A percentile compares a stretch with the other conserved stretches of the same genome.
phyloP scores from a whole-genome alignment of 495 filamentous ascomycete genomes.

The Penicillium desertorum region DNA sequence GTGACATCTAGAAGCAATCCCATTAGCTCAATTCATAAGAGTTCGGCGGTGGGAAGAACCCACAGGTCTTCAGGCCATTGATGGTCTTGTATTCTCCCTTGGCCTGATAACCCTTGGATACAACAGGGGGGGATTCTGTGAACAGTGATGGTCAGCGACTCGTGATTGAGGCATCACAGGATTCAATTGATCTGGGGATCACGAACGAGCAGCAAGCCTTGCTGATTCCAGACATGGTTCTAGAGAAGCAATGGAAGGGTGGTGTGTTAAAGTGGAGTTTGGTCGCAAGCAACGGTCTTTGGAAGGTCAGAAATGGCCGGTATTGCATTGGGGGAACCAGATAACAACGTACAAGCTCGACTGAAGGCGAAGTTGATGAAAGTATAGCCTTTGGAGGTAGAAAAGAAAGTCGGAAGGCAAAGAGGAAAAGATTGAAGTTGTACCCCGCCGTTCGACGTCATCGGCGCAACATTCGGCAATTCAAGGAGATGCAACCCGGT shows the following conservation, averaged over 20 bases:
- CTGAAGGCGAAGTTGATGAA: conserved; percentile 1
- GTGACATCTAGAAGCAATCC: conserved; percentile 43
- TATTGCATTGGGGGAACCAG: conserved; percentile 1
- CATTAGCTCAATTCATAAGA: conserved; percentile 10
- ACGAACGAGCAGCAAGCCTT: conserved; percentile 52
- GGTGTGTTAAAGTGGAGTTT: conserved; percentile 13
- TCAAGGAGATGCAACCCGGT: conserved; percentile 10
- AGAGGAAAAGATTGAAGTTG: not conserved
- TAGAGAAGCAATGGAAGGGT: conserved; percentile 26
- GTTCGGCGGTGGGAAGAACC: conserved; percentile 6
- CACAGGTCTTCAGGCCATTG: conserved; percentile 64
- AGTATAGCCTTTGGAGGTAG: not conserved
- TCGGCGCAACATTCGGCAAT: conserved; percentile 22
- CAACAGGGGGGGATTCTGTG: conserved; percentile 51
- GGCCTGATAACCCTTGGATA: conserved; percentile 55
- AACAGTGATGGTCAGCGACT: conserved; percentile 6
- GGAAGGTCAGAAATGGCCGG: conserved; percentile 26
- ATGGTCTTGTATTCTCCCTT: conserved; percentile 63
- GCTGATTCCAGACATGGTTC: conserved; percentile 47
- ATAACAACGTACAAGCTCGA: not conserved
- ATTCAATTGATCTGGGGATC: not conserved
- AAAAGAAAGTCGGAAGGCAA: not conserved
- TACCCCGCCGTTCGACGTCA: conserved; percentile 28
- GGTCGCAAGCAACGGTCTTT: conserved; percentile 21
- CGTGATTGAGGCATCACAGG: not conserved